These are phyloP conservation scores for Tolypocladium endophyticum DNA, from an alignment of 2,329 filamentous ascomycete species.

Conservation along the genomic window DNA sequence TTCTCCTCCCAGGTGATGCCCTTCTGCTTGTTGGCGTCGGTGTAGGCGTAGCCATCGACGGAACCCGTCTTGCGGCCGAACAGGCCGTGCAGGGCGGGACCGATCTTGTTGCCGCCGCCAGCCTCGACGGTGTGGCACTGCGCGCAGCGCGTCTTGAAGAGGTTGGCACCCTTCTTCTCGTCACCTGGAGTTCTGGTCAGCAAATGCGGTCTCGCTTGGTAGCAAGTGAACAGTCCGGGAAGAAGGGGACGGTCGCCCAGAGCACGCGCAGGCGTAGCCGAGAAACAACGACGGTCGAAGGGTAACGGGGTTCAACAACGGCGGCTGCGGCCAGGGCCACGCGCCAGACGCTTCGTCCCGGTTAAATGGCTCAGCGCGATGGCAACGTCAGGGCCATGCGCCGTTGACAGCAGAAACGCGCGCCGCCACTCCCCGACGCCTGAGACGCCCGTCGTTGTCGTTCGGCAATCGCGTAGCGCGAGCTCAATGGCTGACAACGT, in stretches of 20 bases:
- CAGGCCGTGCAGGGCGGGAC: conserved; percentile 91
- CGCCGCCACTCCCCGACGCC: neutral
- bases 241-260: neutral
- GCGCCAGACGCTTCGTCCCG: neutral
- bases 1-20: conserved; percentile 79
- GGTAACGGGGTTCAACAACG: neutral
- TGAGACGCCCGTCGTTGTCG: neutral
- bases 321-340: neutral
- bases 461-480: conserved; percentile 3
- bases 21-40: conserved; percentile 99
- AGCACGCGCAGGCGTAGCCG: neutral
- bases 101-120: conserved; percentile 93
- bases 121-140: conserved; percentile 96
- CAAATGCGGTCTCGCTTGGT: neutral
- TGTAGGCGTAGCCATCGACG: conserved; percentile 91
- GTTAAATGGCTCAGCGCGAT: conserved; percentile 2
- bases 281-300: neutral
- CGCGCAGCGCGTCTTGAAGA: conserved; percentile 98
- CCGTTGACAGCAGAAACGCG: neutral
- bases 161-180: conserved; percentile 89
- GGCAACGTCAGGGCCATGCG: neutral
- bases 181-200: conserved; percentile 52
- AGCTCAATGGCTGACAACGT: conserved; percentile 11
- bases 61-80: conserved; percentile 93
- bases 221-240: too few relatives aligned